Evolutionary conservation across 495 filamentous ascomycete species (phyloP).

Genomic region (Monascus purpureus): DNA sequence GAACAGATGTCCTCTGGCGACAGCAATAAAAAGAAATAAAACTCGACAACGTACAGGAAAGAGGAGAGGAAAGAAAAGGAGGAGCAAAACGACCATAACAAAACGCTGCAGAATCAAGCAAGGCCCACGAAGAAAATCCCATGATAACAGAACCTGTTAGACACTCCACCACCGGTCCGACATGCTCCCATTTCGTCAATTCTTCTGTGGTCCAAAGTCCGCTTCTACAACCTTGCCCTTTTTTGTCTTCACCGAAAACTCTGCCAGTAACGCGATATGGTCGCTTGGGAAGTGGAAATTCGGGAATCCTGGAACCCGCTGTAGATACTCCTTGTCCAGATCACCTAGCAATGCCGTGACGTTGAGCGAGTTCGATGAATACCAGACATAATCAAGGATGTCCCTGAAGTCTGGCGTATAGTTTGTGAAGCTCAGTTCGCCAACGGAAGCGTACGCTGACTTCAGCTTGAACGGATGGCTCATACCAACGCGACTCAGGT

Average conservation of each 20-base stretch:
- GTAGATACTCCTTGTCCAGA: constrained; percentile 81
- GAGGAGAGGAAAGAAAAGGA: constrained; percentile 3
- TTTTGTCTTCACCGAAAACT: constrained; percentile 86
- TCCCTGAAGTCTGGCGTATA: constrained; percentile 84
- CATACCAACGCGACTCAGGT: constrained; percentile 82
- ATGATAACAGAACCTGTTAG: background rate
- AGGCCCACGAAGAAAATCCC: background rate
- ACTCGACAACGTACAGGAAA: constrained; percentile 9
- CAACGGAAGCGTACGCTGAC: constrained; percentile 63
- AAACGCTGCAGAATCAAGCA: background rate
- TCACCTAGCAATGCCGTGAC: constrained; percentile 78
- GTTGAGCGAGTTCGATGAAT: constrained; percentile 79
- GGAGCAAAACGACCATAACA: background rate
- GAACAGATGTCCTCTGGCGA: constrained; percentile 5
- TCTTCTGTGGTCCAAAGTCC: constrained; percentile 46
- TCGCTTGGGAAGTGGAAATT: constrained; percentile 97
- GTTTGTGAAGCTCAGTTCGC: constrained; percentile 88
- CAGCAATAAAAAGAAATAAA: constrained; percentile 8
- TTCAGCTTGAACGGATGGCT: constrained; percentile 86
- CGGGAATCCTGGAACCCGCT: constrained; percentile 84
- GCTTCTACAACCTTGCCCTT: constrained; percentile 61
- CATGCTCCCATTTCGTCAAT: constrained; percentile 31
- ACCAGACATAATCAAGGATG: constrained; percentile 96
- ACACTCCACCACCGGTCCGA: too few species aligned
- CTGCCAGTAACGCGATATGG: constrained; percentile 81